Evolutionary conservation across 2,329 filamentous ascomycete species (phyloP).

Genomic region (Rhinocladiella mackenziei): DNA sequence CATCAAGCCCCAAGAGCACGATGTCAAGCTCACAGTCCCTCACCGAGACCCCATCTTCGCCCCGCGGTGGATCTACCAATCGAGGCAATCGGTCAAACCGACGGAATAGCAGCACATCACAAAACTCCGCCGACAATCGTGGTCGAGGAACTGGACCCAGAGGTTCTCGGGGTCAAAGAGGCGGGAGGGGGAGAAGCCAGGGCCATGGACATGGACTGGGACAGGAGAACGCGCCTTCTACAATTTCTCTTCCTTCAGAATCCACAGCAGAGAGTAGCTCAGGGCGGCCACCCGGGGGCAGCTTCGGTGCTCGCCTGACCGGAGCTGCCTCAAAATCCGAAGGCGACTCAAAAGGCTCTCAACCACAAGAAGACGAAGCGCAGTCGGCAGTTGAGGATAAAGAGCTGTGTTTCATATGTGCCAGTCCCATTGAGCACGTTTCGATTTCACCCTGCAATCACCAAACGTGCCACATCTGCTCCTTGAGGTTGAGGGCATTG

Average conservation of each 20-base stretch:
- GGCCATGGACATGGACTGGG: slow-evolving; percentile 73
- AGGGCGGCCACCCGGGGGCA: slow-evolving; percentile 41
- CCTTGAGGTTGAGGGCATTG: slow-evolving; percentile 80
- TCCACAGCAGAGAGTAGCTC: slow-evolving; percentile 35
- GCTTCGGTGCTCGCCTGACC: slow-evolving; percentile 47
- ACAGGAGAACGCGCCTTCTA: slow-evolving; percentile 58
- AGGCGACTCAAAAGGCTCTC: slow-evolving; percentile 28
- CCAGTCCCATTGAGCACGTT: slow-evolving; percentile 80
- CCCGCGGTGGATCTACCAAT: slow-evolving; percentile 3
- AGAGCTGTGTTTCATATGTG: slow-evolving; percentile 96
- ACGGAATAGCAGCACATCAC: slow-evolving; percentile 9
- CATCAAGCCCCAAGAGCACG: too few species aligned
- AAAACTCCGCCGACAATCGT: slow-evolving; percentile 8
- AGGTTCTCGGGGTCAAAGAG: slow-evolving; percentile 16
- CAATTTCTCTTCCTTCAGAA: slow-evolving; percentile 27
- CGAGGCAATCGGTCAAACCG: slow-evolving; percentile 11
- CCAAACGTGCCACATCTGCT: slow-evolving; percentile 93
- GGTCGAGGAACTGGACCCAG: slow-evolving; percentile 9
- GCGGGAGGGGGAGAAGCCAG: slow-evolving; percentile 60
- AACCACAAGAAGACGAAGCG: slow-evolving; percentile 9
- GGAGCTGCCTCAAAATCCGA: slow-evolving; percentile 43
- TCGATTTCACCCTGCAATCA: slow-evolving; percentile 94
- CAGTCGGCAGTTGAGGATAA: slow-evolving; percentile 52
- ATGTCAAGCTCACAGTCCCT: slow-evolving; percentile 13
- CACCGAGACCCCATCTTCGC: not conserved